A percentile compares a stretch with the other conserved stretches of the same genome.
These are phyloP conservation scores for Colletotrichum tropicicola DNA, from an alignment of 2,329 filamentous ascomycete species.

Conservation along the genomic window DNA sequence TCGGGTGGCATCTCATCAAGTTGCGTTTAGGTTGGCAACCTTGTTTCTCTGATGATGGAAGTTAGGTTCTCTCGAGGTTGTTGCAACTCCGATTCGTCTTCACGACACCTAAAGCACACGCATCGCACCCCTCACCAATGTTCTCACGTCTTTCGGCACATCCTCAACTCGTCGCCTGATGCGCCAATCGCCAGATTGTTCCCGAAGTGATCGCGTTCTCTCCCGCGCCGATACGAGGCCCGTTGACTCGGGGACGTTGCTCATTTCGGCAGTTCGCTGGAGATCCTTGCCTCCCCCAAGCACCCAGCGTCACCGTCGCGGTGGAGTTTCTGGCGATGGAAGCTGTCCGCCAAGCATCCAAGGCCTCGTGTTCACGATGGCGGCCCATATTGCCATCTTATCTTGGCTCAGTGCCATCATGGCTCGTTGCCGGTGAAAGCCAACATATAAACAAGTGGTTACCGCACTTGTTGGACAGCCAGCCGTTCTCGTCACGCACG, in stretches of 20 bases:
- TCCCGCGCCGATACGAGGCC: slow-evolving; percentile 1
- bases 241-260: slow-evolving; percentile 3
- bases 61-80: too few relatives aligned
- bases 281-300: background rate
- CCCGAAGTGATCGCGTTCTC: background rate
- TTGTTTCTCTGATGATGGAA: background rate
- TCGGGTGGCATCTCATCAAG: background rate
- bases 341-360: background rate
- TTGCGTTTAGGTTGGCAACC: background rate
- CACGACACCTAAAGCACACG: background rate
- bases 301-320: background rate
- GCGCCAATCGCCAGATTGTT: background rate
- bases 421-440: background rate
- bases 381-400: background rate
- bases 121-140: background rate
- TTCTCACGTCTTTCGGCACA: background rate
- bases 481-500: too few relatives aligned
- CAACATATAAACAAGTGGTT: background rate
- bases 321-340: background rate
- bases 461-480: background rate
- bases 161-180: background rate
- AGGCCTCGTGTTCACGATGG: slow-evolving; percentile 20
- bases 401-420: background rate
- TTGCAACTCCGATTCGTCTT: too few relatives aligned
- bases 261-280: slow-evolving; percentile 14